These are phyloP conservation scores for Vitis rotundifolia DNA, from an alignment of 164 flowering plant genomes.

Conservation along the genomic window DNA sequence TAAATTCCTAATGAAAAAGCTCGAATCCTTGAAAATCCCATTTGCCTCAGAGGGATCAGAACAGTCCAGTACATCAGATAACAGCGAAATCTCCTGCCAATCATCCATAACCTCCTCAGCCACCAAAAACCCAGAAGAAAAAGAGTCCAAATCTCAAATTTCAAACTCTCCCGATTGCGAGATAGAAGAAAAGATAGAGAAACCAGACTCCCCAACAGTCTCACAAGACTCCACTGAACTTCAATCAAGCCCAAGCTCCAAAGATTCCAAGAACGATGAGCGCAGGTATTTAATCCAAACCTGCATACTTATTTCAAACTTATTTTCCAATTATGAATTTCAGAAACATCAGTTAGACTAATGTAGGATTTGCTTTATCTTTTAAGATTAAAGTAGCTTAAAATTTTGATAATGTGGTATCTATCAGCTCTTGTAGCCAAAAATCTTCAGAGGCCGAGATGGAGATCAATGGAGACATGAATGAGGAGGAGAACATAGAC, in stretches of 20 bases:
- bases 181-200: not conserved
- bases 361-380: conserved; percentile 3
- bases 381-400: conserved; percentile 5
- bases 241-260: conserved; percentile 7
- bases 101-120: conserved; percentile 34
- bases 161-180: not conserved
- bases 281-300: conserved; percentile 27
- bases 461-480: conserved; percentile 6
- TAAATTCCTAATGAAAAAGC: conserved; percentile 48
- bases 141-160: conserved; percentile 11
- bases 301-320: not conserved
- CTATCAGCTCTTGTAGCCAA: too few species aligned
- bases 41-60: conserved; percentile 22
- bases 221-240: not conserved
- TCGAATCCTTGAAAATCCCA: conserved; percentile 49
- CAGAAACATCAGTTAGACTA: too few species aligned
- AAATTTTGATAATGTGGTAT: too few species aligned
- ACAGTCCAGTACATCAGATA: conserved; percentile 23
- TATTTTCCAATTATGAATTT: not conserved
- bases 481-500: conserved; percentile 24
- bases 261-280: conserved; percentile 19
- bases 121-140: conserved; percentile 24
- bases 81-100: conserved; percentile 21
- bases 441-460: conserved; percentile 14
- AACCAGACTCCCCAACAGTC: not conserved